Base-by-base conservation (phyloP, 257 asterid genomes). In the Paulownia fortunei region DNA sequence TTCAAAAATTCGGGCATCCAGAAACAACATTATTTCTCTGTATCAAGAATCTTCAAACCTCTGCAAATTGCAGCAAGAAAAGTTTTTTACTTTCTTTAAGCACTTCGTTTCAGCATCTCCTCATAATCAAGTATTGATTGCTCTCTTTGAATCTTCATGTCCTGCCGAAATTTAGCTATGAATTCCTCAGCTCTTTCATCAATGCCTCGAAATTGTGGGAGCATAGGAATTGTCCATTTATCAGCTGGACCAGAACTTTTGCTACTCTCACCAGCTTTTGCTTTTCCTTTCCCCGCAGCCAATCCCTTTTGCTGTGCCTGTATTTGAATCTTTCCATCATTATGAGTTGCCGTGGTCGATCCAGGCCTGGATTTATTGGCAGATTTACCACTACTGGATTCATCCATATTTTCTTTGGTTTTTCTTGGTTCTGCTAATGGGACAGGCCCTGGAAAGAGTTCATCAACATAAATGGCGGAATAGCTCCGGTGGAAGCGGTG, bases 71-170 rank as follows among this genome's bases (percentile, higher is more conserved):
- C 6, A 1, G 21, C 32, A 52, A 8, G 7, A 18, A 10, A 26
- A 36, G 15, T 11, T 8, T n/a, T 16, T 0, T 21, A 19, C 9
- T 37, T 74, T 44, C 3, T 3, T 79, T 39, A 90, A 68, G 84
- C 71, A 78, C 94, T 83, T 73, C 92, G 77, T 52, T 88, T 89
- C 68, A 92, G 85, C 96, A 88, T 90, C 81, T 90, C 96, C 72
- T 92, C 86, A 67, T 74, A 92, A 18, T 92, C 97, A 79, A 69
- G 67, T 27, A 87, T 81, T 0, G 96, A 92, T 72, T 90, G 83
- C 83, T 88, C 92, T 30, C 92, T 88, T 79, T 92, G 85, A 78
- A 92, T 86, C 87, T 84, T 83, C 96, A 81, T 88, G 1, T 85
- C 90, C 72, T 82, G 81, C 0, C 89, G 88, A 73, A 90, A 79